These are phyloP conservation scores for Cyclostephanos tholiformis DNA, from an alignment of 108 stramenopile genomes.

Conservation along the genomic window DNA sequence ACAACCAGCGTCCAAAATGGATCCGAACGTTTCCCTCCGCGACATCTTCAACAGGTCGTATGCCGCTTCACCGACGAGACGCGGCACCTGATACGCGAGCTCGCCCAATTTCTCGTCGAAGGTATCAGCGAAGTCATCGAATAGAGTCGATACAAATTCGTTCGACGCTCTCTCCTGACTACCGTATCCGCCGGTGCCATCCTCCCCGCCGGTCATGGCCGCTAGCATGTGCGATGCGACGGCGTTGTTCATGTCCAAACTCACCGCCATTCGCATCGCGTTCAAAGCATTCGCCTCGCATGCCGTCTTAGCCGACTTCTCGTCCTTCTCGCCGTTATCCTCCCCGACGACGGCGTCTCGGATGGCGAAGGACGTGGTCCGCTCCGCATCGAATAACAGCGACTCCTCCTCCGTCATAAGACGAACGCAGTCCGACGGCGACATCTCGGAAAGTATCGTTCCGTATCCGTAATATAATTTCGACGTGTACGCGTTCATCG, in stretches of 20 bases:
- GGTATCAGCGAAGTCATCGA: conserved; percentile 79
- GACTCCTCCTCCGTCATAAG: conserved; percentile 59
- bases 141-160: conserved; percentile 76
- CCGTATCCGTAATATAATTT: conserved; percentile 66
- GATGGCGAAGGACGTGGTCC: background rate
- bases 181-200: conserved; percentile 31
- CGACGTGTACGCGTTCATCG: conserved; percentile 42
- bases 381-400: conserved; percentile 58
- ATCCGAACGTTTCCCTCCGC: conserved; percentile 27
- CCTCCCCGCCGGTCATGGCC: conserved; percentile 38
- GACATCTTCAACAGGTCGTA: conserved; percentile 21
- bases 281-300: conserved; percentile 71
- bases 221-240: conserved; percentile 55
- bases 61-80: conserved; percentile 59
- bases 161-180: conserved; percentile 53
- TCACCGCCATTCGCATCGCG: conserved; percentile 61
- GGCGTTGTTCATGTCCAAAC: conserved; percentile 57
- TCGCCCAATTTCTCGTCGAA: conserved; percentile 73
- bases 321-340: conserved; percentile 8
- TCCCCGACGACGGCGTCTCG: background rate
- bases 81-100: conserved; percentile 64
- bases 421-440: conserved; percentile 40
- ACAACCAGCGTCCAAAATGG: conserved; percentile 76
- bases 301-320: conserved; percentile 34
- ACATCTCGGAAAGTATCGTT: conserved; percentile 42